Evolutionary conservation across 257 asterid species (phyloP).

Genomic region (Anisodus tanguticus): DNA sequence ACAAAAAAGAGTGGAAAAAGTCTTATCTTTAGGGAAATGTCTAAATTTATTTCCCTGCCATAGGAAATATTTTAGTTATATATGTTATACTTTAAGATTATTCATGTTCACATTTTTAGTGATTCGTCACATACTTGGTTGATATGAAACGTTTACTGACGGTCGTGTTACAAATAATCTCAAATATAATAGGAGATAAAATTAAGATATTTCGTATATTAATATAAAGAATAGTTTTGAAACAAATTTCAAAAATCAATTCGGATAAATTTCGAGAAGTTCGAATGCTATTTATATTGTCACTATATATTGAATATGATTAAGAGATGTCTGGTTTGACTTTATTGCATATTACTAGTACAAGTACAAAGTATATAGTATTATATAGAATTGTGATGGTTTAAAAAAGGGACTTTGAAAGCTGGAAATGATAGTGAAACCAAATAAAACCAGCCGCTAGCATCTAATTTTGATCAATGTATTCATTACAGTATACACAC

Average conservation of each 20-base stretch:
- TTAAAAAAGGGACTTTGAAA: conserved; percentile 37
- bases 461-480: neutral
- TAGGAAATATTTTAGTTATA: no score
- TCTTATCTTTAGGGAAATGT: neutral
- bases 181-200: no score
- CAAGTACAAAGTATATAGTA: no score
- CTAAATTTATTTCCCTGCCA: neutral
- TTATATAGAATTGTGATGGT: conserved; percentile 29
- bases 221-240: no score
- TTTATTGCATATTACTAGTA: neutral
- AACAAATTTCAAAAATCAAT: no score
- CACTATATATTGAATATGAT: neutral
- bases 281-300: neutral
- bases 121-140: no score
- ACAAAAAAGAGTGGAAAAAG: neutral
- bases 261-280: no score
- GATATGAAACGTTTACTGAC: no score
- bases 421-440: conserved; percentile 44
- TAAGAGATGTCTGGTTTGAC: neutral
- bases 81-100: neutral
- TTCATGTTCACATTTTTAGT: no score
- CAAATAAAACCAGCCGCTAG: neutral
- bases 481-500: neutral
- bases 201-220: no score
- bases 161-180: no score